Evolutionary conservation across 2,329 filamentous ascomycete species (phyloP).

Genomic region (Trichoderma guizhouense): DNA sequence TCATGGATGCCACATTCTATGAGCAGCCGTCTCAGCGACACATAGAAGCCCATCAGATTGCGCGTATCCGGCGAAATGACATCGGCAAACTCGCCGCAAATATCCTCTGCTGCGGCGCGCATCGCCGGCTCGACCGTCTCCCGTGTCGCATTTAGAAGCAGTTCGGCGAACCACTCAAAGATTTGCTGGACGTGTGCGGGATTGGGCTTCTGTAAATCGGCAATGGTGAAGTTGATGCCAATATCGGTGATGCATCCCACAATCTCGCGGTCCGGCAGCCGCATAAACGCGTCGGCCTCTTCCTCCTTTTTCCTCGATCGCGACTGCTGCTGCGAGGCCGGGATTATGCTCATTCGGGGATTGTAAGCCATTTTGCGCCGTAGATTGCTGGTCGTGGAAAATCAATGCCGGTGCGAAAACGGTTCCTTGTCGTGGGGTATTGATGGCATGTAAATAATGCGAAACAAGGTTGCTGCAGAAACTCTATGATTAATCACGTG

Average conservation of each 20-base stretch:
- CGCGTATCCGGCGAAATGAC: slow-evolving; percentile 83
- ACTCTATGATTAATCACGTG: slow-evolving; percentile 6
- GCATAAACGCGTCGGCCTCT: slow-evolving; percentile 58
- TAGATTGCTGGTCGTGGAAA: not conserved
- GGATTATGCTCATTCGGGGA: slow-evolving; percentile 59
- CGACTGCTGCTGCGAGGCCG: slow-evolving; percentile 46
- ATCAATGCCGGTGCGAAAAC: not conserved
- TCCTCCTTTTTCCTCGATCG: slow-evolving; percentile 58
- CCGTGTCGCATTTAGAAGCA: slow-evolving; percentile 88
- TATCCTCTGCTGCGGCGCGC: slow-evolving; percentile 83
- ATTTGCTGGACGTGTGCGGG: slow-evolving; percentile 94
- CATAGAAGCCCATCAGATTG: slow-evolving; percentile 94
- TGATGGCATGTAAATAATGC: not conserved
- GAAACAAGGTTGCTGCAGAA: slow-evolving; percentile 19
- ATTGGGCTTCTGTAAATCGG: slow-evolving; percentile 90
- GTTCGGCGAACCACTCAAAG: slow-evolving; percentile 94
- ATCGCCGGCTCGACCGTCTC: slow-evolving; percentile 94
- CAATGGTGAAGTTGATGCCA: slow-evolving; percentile 80
- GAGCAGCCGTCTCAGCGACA: slow-evolving; percentile 74
- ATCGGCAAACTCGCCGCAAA: slow-evolving; percentile 80
- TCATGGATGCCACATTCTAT: slow-evolving; percentile 88
- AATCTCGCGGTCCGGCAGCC: slow-evolving; percentile 71
- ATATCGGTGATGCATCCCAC: slow-evolving; percentile 97
- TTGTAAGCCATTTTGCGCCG: slow-evolving; percentile 52
- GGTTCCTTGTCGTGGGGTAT: not conserved